Conservation (phyloP, 306 rosid species). For the Ochetophila trinervis region DNA sequence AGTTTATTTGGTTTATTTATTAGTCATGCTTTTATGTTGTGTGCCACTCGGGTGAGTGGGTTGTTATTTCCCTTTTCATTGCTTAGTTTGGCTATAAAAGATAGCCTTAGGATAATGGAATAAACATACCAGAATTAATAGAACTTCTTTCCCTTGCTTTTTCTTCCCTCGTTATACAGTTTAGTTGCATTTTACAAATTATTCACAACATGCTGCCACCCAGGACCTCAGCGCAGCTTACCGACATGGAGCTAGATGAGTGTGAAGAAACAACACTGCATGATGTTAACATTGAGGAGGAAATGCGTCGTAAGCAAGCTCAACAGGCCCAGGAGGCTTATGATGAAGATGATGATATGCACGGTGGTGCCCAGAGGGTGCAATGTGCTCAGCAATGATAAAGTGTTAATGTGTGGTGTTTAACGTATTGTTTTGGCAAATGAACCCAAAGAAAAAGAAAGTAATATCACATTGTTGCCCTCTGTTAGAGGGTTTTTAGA, state of each 20-base stretch:
- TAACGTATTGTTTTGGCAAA: conserved; percentile 1
- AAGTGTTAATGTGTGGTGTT: background rate
- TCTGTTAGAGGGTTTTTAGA: background rate
- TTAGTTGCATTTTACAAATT: too few species aligned
- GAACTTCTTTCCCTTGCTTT: too few species aligned
- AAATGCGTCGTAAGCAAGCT: conserved; percentile 67
- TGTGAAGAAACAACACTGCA: conserved; percentile 95
- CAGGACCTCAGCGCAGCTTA: conserved; percentile 51
- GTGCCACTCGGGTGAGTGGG: too few species aligned
- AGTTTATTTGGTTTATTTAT: too few species aligned
- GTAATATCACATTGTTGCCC: background rate
- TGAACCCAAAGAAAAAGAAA: background rate
- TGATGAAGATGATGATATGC: conserved; percentile 91
- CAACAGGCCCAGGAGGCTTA: conserved; percentile 75
- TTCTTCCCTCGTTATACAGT: too few species aligned
- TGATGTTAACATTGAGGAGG: conserved; percentile 89
- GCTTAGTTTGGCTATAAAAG: too few species aligned
- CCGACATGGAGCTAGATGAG: conserved; percentile 95
- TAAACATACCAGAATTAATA: too few species aligned
- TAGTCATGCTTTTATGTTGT: too few species aligned
- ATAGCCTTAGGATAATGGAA: too few species aligned
- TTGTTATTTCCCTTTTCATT: too few species aligned
- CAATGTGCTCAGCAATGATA: conserved; percentile 76
- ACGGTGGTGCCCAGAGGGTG: conserved; percentile 90
- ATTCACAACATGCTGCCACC: conserved; percentile 75